Conservation (phyloP, 192 early-diverging fungal genomes). For the Backusella morwellensis region DNA sequence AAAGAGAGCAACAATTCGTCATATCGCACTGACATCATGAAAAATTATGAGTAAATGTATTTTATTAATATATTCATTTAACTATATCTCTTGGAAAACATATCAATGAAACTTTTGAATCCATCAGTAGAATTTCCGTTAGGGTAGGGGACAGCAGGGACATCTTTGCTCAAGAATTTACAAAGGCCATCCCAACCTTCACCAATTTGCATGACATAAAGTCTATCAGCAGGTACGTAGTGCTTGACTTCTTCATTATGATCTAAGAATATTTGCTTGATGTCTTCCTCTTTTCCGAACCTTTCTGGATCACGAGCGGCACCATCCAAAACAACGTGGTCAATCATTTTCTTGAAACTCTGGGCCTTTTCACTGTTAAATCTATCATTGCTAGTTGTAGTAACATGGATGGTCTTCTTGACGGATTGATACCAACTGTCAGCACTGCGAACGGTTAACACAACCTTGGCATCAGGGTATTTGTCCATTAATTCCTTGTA, state of each 20-base stretch:
- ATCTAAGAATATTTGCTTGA: neutral
- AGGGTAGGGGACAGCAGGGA: constrained; percentile 21
- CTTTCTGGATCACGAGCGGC: neutral
- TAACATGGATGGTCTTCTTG: neutral
- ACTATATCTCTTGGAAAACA: neutral
- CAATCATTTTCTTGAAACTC: neutral
- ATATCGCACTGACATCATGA: neutral
- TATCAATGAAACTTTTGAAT: neutral
- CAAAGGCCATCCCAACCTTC: constrained; percentile 32
- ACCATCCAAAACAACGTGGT: neutral
- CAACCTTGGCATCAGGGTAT: neutral
- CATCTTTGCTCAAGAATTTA: constrained; percentile 18
- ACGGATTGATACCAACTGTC: constrained; percentile 24
- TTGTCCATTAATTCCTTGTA: too few species aligned
- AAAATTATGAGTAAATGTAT: neutral
- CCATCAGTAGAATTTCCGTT: neutral
- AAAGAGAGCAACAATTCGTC: too few species aligned
- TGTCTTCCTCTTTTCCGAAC: neutral
- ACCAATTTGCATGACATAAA: constrained; percentile 21
- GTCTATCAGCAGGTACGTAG: constrained; percentile 10
- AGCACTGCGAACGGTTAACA: constrained; percentile 10
- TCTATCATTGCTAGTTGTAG: neutral
- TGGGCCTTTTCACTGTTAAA: neutral
- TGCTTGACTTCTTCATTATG: constrained; percentile 26
- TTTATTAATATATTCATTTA: neutral